Evolutionary conservation across 176 grass and related monocot genomes (phyloP), one percentile per base, ranked within the genome.

Genomic region (Zea luxurians): DNA sequence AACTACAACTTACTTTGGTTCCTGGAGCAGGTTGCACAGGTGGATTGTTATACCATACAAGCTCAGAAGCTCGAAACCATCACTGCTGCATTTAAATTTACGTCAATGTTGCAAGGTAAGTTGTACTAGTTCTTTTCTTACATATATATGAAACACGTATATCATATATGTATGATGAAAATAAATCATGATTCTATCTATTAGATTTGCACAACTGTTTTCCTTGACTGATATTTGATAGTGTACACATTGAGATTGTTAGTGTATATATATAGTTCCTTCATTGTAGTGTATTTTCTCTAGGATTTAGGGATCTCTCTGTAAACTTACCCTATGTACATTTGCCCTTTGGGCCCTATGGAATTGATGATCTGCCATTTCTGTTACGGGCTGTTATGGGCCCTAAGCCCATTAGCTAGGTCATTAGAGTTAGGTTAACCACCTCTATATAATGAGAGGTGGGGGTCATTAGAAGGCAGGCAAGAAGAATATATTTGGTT

Each of bases 21-120:
- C 62, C 41, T 58, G 58, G 50, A 80, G n/a, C 81, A 99, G 96
- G 86, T 95, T 64, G 86, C 75, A 44, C 85, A 91, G 83, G 96
- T 99, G 80, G 92, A 99, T 93, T 99, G 96, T 69, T 99, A 95
- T 65, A 95, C 85, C 49, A 85, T 99, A 86, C 83, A 84, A 89
- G 84, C 83, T 83, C 78, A 60, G 68, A 90, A 99, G 68, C 96
- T 96, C 78, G 90, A 95, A 89, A 85, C 88, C 41, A 76, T 96
- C 18, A 95, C 86, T 0, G 82, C 86, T 77, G 53, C 87, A 71
- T 96, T 86, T 70, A 90, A 82, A 71, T 99, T 95, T 84, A 89
- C 88, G 12, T 99, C 96, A 59, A 99, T 99, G 92, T 84, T 99
- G 71, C 78, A 91, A 77, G 96, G 96, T 99, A 82, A 61, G 15